phyloP scores from a whole-genome alignment of 2,329 filamentous ascomycete species.

The Alternaria postmessia region DNA sequence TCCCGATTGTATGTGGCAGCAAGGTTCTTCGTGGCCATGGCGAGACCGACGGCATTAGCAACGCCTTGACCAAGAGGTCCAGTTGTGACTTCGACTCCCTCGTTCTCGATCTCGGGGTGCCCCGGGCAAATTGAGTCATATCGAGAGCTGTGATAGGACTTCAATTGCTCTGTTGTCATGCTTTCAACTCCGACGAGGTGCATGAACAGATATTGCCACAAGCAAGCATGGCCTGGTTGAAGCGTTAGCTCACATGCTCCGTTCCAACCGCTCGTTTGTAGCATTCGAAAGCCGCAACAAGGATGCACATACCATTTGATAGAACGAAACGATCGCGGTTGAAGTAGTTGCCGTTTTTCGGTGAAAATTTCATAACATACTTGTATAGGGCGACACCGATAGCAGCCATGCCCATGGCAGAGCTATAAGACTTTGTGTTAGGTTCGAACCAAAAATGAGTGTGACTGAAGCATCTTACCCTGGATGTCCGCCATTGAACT shows the following conservation, averaged over 20 bases:
- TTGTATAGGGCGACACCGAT: constrained; percentile 70
- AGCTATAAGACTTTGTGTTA: not conserved
- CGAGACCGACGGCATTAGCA: constrained; percentile 62
- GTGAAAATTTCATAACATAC: constrained; percentile 68
- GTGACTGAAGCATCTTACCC: constrained; percentile 49
- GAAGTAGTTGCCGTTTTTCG: constrained; percentile 63
- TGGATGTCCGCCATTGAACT: constrained; percentile 74
- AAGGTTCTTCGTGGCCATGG: constrained; percentile 66
- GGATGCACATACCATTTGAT: constrained; percentile 55
- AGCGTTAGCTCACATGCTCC: not conserved
- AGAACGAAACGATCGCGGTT: constrained; percentile 70
- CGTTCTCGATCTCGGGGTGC: constrained; percentile 65
- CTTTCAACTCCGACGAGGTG: constrained; percentile 62
- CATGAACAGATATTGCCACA: constrained; percentile 64
- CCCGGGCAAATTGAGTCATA: constrained; percentile 61
- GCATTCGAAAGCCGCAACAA: not conserved
- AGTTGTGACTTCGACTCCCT: constrained; percentile 66
- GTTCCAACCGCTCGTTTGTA: not conserved
- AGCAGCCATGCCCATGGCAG: constrained; percentile 65
- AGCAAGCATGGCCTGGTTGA: constrained; percentile 58
- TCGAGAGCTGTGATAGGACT: constrained; percentile 60
- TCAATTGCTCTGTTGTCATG: constrained; percentile 66
- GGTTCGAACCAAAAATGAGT: not conserved
- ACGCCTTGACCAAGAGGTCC: constrained; percentile 67
- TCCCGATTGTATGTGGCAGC: constrained; percentile 66